Base-by-base conservation (phyloP, 176 grass and related monocot genomes). In the Oryza punctata region DNA sequence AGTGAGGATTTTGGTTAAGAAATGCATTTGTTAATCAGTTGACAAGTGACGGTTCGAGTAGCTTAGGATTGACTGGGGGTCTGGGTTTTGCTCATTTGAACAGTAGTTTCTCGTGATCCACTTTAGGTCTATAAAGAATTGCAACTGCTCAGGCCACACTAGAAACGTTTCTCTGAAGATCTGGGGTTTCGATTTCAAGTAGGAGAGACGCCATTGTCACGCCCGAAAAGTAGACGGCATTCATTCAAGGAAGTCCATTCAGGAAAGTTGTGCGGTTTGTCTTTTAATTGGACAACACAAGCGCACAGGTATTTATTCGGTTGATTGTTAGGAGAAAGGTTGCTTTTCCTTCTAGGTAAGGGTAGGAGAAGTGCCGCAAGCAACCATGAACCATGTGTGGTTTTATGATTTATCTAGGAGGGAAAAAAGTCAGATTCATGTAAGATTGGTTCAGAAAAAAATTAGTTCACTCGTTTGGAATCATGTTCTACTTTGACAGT, bases 301-400 rank as follows among this genome's bases (percentile, higher is more conserved):
- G 71, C 66, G 45, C 38, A 44, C 5, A 75, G 23, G 29, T 75
- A 18, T 24, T 65, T 60, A 29, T 35, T 30, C 13, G 24, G 29
- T 80, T 29, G 25, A 61, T 60, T 33, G 82, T 81, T 94, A 78
- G 92, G 89, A 78, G 82, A 89, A 91, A 59, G 46, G 89, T 85
- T 81, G 76, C 83, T 91, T 91, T 90, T 86, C 45, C 6, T 84
- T 84, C 69, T 81, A 74, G 85, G 85, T 85, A 46, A 44, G 78
- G 78, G 18, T n/a, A 37, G 44, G 78, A 81, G 43, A 78, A 83
- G 47, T 79, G 46, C 19, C 19, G 68, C 45, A 47, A n/a, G 18
- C 71, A 72, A 43, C 73, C 26, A 27, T 57, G 32, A 72, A 43
- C 73, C 26, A 27, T 57, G 32, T 78, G 57, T 40, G 57, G 65